Evolutionary conservation across 192 early-diverging fungal genomes (phyloP).

Genomic region (Entomortierella beljakovae): DNA sequence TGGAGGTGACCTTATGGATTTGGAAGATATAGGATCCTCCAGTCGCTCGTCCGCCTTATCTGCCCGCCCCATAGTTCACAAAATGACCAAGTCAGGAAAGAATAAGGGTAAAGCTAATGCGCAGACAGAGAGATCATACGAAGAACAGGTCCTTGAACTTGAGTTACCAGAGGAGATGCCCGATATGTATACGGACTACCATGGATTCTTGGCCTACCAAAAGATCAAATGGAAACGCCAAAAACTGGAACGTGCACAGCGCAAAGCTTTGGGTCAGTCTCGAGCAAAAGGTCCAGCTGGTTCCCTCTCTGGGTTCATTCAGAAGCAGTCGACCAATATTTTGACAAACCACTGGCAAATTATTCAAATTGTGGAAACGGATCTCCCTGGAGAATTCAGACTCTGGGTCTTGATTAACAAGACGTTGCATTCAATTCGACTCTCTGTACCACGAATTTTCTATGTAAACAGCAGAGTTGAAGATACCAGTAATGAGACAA

Average conservation of each 20-base stretch:
- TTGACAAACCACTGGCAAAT: conserved; percentile 83
- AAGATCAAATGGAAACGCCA: conserved; percentile 82
- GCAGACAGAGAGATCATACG: conserved; percentile 17
- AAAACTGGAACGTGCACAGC: conserved; percentile 63
- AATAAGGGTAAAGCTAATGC: background rate
- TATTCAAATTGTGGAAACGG: conserved; percentile 86
- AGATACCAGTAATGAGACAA: conserved; percentile 28
- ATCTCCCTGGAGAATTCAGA: conserved; percentile 87
- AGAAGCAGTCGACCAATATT: conserved; percentile 73
- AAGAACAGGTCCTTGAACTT: conserved; percentile 56
- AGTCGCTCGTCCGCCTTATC: background rate
- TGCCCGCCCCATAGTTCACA: conserved; percentile 31
- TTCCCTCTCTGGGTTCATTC: conserved; percentile 72
- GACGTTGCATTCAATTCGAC: conserved; percentile 74
- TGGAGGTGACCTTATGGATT: conserved; percentile 56
- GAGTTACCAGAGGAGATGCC: conserved; percentile 70
- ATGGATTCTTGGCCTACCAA: conserved; percentile 78
- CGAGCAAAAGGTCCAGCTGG: conserved; percentile 44
- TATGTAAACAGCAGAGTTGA: conserved; percentile 82
- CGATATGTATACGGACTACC: conserved; percentile 75
- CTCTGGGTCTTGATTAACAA: conserved; percentile 85
- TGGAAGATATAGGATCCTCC: conserved; percentile 68
- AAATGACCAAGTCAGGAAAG: conserved; percentile 27
- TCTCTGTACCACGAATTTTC: conserved; percentile 85
- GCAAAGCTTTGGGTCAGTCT: conserved; percentile 46